Percentiles rank a stretch among this genome's conserved stretches.
These are phyloP conservation scores for Aspergillus udagawae DNA, from an alignment of 2,329 filamentous ascomycete species.

Conservation along the genomic window DNA sequence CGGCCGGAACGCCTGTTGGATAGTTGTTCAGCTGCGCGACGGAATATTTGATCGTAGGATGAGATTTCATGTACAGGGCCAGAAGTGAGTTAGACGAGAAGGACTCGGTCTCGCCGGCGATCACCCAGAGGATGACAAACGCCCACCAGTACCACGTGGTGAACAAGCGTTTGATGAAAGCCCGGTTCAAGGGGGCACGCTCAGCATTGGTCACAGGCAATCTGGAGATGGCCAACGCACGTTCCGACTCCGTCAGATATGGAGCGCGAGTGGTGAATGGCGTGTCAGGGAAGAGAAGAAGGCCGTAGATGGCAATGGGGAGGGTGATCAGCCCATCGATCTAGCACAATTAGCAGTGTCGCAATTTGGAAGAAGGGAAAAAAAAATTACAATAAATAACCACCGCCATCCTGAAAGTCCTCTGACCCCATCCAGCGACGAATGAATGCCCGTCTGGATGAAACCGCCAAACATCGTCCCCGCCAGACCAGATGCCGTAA, in stretches of 20 bases:
- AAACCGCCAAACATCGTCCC: slow-evolving; percentile 37
- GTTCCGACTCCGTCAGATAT: slow-evolving; percentile 30
- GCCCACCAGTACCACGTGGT: slow-evolving; percentile 35
- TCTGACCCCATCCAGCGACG: slow-evolving; percentile 21
- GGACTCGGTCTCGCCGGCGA: slow-evolving; percentile 68
- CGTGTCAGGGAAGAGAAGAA: slow-evolving; percentile 39
- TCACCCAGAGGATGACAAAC: slow-evolving; percentile 46
- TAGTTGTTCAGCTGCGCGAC: slow-evolving; percentile 52
- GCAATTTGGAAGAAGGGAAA: neutral
- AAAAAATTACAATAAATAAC: slow-evolving; percentile 30
- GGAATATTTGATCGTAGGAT: slow-evolving; percentile 44
- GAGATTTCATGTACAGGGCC: slow-evolving; percentile 48
- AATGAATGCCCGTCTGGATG: slow-evolving; percentile 33
- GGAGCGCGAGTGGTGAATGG: slow-evolving; percentile 33
- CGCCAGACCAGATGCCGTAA: slow-evolving; percentile 31
- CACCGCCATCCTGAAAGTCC: slow-evolving; percentile 33
- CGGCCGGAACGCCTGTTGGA: slow-evolving; percentile 50
- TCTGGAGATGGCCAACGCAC: slow-evolving; percentile 27
- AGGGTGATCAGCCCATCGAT: slow-evolving; percentile 41
- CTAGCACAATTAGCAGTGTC: slow-evolving; percentile 6
- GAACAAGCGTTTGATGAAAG: slow-evolving; percentile 30
- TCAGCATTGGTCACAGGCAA: slow-evolving; percentile 22
- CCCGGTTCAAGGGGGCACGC: slow-evolving; percentile 16
- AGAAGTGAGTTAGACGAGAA: slow-evolving; percentile 63
- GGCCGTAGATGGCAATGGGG: slow-evolving; percentile 43